phyloP scores from a whole-genome alignment of 495 filamentous ascomycete species.

The Aspergillus egyptiacus region DNA sequence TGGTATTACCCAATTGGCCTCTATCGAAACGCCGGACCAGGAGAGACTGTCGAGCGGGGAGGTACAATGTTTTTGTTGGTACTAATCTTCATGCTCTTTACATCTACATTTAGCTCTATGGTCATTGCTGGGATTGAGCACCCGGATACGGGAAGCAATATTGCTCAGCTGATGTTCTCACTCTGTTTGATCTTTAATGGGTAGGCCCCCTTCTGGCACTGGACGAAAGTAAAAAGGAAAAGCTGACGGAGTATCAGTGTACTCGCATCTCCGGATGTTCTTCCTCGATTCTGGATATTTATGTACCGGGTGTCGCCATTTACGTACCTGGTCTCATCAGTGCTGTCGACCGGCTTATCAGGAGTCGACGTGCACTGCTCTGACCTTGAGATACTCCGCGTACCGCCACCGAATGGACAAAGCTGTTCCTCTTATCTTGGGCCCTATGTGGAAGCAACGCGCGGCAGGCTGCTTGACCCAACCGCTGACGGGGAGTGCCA shows the following conservation, averaged over 20 bases:
- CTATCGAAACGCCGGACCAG: constrained; percentile 58
- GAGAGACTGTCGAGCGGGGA: constrained; percentile 51
- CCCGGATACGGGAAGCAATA: constrained; percentile 59
- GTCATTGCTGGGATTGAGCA: constrained; percentile 62
- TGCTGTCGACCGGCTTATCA: constrained; percentile 58
- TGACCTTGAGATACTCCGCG: constrained; percentile 50
- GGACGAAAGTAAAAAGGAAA: not conserved
- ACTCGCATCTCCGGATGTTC: constrained; percentile 52
- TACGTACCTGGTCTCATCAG: constrained; percentile 60
- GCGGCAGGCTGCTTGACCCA: constrained; percentile 51
- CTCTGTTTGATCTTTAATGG: constrained; percentile 64
- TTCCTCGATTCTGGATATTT: constrained; percentile 79
- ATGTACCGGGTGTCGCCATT: constrained; percentile 77
- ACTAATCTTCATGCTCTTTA: constrained; percentile 43
- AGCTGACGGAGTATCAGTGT: constrained; percentile 44
- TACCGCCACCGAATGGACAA: constrained; percentile 46
- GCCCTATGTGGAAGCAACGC: constrained; percentile 37
- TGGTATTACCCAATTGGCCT: constrained; percentile 84
- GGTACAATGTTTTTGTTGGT: constrained; percentile 60
- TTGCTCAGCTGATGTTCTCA: constrained; percentile 61
- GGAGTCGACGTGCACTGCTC: constrained; percentile 55
- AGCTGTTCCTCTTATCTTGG: constrained; percentile 56
- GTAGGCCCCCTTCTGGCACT: constrained; percentile 22
- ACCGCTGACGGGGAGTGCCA: constrained; percentile 48
- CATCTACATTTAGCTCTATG: constrained; percentile 51